phyloP scores from a whole-genome alignment of 2,329 filamentous ascomycete species.

The Talaromyces sp. region DNA sequence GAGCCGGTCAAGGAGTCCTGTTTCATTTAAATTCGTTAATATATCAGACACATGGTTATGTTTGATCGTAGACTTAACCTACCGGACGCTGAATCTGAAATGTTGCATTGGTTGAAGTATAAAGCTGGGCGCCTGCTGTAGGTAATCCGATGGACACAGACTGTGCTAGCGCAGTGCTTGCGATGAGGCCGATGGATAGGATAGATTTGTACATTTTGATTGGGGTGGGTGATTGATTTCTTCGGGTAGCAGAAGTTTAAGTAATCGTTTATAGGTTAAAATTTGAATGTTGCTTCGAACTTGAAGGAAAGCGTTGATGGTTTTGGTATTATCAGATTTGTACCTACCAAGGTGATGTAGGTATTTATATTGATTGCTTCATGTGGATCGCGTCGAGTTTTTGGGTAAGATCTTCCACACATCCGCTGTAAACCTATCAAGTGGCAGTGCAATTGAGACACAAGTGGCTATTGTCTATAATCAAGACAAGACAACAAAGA shows the following conservation, averaged over 20 bases:
- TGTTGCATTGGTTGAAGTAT: slow-evolving; percentile 23
- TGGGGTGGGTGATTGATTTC: neutral
- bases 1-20: slow-evolving; percentile 30
- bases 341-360: neutral
- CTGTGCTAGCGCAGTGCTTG: slow-evolving; percentile 27
- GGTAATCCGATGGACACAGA: slow-evolving; percentile 28
- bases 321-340: neutral
- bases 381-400: neutral
- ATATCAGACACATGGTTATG: neutral
- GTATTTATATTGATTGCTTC: neutral
- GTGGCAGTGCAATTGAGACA: neutral
- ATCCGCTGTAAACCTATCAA: neutral
- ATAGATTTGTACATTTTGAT: slow-evolving; percentile 28
- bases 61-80: slow-evolving; percentile 9
- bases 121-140: slow-evolving; percentile 20
- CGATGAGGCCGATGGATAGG: slow-evolving; percentile 22
- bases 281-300: neutral
- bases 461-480: neutral
- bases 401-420: neutral
- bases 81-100: slow-evolving; percentile 33
- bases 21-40: neutral
- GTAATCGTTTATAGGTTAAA: neutral
- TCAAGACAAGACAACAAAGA: neutral
- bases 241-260: neutral
- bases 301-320: neutral